Percentiles rank a stretch among this genome's conserved stretches.
Conservation (phyloP, 2,329 filamentous ascomycete species). For the Xylariaceae sp. region DNA sequence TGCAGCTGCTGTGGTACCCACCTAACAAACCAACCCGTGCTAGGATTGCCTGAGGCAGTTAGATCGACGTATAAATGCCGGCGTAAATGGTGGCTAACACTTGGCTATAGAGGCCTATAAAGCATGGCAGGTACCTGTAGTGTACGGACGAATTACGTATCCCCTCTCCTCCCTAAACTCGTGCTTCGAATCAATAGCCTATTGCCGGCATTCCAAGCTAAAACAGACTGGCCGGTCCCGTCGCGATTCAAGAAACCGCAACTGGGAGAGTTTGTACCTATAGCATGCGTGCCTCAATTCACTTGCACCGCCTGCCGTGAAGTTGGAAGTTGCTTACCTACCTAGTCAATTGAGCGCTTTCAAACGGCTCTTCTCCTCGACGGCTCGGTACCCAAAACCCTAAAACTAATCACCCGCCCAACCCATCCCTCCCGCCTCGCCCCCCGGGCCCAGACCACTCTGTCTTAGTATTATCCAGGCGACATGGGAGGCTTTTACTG, state of each 20-base stretch:
- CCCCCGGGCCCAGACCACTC: neutral
- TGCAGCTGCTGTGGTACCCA: neutral
- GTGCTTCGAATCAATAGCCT: too few species aligned
- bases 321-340: neutral
- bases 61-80: too few species aligned
- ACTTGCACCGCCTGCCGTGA: neutral
- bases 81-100: too few species aligned
- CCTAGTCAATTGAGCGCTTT: neutral
- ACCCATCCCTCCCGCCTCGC: neutral
- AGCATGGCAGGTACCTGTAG: too few species aligned
- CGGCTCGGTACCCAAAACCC: neutral
- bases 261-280: neutral
- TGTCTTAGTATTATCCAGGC: neutral
- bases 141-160: too few species aligned
- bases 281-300: neutral
- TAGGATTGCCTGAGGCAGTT: too few species aligned
- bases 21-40: too few species aligned
- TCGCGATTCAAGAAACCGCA: neutral
- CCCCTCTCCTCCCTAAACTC: too few species aligned
- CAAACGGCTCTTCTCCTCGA: neutral
- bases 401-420: neutral
- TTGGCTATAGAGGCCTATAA: too few species aligned
- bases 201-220: too few species aligned
- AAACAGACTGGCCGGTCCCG: neutral
- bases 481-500: conserved; percentile 9